Base-by-base conservation (phyloP, 106 monocot species). In the Dioscorea alata region DNA sequence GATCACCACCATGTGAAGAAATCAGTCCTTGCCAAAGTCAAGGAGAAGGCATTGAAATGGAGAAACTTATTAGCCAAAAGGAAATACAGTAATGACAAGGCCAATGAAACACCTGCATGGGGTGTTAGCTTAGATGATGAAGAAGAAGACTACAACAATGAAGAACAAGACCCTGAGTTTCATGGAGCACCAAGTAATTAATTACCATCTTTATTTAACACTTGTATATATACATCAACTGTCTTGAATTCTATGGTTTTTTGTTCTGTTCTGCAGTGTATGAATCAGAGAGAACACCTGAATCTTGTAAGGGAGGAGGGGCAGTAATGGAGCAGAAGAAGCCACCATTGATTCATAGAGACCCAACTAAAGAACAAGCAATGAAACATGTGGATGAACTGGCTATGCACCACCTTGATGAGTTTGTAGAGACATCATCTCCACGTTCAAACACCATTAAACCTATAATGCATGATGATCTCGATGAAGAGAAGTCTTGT, bases 101-200 rank as follows among this genome's bases (percentile, higher is more conserved):
- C 13, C 4, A 54, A 54, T 15, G 54, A 54, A 8, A 67, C 75
- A 0, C 62, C 75, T 48, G 22, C 73, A 48, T 64, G 69, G 63
- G 75, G 68, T 22, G 33, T 51, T 48, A 75, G 63, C 59, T 67
- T 66, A 34, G 60, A 67, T n/a, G 83, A 75, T 17, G 71, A 74
- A 0, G 74, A 67, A 4, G 77, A 65, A 23, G 65, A 28, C 28
- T 1, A 28, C 28, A 28, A 28, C 28, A 28, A 70, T 6, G 33
- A 19, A 18, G 42, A 42, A 42, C 42, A 42, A 33, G 42, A 75
- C 34, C 68, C 72, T n/a, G 73, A 84, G 42, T 73, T 35, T 57
- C 67, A 76, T 56, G 79, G 79, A 15, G 78, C 78, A 19, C 71
- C 83, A 70, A 86, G 85, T 85, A 82, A 72, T 21, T 10, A 65